A percentile compares a stretch with the other conserved stretches of the same genome.
These are phyloP conservation scores for Russula griseocarnosa DNA, from an alignment of 768 basidiomycete species.

Conservation along the genomic window DNA sequence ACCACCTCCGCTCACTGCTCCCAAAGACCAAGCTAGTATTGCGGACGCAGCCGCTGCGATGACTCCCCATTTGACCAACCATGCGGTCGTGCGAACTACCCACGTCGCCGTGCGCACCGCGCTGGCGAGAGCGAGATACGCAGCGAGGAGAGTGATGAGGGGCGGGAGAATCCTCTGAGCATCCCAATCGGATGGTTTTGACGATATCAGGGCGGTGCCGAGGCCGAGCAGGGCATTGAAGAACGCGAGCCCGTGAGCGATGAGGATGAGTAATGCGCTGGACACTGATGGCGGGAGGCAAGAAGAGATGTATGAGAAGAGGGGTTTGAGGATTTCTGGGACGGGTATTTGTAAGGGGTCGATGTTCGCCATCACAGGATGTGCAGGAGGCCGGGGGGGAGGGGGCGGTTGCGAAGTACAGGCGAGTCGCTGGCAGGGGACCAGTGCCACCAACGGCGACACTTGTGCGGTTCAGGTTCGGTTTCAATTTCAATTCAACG, in stretches of 20 bases:
- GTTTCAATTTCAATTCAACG: neutral
- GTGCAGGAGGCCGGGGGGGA: neutral
- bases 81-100: conserved; percentile 62
- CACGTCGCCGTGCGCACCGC: conserved; percentile 76
- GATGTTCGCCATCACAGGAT: conserved; percentile 19
- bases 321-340: conserved; percentile 49
- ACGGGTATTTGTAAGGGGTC: conserved; percentile 33
- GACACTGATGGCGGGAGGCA: conserved; percentile 55
- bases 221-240: conserved; percentile 48
- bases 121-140: conserved; percentile 73
- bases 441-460: neutral
- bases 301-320: conserved; percentile 52
- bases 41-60: conserved; percentile 54
- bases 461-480: neutral
- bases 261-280: conserved; percentile 45
- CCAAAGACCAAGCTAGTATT: conserved; percentile 50
- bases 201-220: conserved; percentile 44
- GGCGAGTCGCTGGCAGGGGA: neutral
- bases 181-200: conserved; percentile 59
- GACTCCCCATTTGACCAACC: conserved; percentile 74
- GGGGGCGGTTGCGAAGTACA: neutral
- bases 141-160: conserved; percentile 62
- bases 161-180: conserved; percentile 67
- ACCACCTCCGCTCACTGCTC: conserved; percentile 34
- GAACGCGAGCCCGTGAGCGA: conserved; percentile 53